These are phyloP conservation scores for Apiospora pterosperma DNA, from an alignment of 2,329 filamentous ascomycete species.

Conservation along the genomic window DNA sequence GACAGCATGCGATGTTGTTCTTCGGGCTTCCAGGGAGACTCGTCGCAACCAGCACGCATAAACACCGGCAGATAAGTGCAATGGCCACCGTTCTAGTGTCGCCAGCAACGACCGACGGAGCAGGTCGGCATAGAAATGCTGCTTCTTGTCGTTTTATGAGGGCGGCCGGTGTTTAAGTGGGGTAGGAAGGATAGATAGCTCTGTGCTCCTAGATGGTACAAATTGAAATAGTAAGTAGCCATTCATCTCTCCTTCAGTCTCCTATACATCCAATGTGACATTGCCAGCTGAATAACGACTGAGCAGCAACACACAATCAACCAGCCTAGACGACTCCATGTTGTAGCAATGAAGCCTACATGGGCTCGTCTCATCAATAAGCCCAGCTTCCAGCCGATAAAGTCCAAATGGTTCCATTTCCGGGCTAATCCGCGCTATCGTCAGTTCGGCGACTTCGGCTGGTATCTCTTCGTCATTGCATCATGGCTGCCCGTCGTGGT, in stretches of 20 bases:
- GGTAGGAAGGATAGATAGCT: neutral
- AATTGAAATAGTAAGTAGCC: too few species aligned
- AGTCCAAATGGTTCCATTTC: neutral
- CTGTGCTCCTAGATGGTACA: neutral
- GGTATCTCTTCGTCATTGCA: conserved; percentile 48
- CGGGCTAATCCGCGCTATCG: neutral
- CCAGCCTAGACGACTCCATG: neutral
- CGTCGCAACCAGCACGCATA: neutral
- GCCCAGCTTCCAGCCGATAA: neutral
- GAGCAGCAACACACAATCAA: neutral
- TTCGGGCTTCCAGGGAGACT: neutral
- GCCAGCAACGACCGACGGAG: neutral
- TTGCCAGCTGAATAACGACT: neutral
- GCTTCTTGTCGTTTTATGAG: neutral
- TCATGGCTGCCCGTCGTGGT: conserved; percentile 62
- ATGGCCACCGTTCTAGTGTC: neutral
- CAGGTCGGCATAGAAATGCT: neutral
- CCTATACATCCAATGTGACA: neutral
- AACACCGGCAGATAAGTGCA: too few species aligned
- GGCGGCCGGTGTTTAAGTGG: neutral
- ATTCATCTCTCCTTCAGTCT: neutral
- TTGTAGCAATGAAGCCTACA: neutral
- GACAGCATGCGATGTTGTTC: too few species aligned
- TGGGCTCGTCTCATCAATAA: neutral
- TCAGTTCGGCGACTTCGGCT: conserved; percentile 24